Evolutionary conservation across 352 stramenopile species (phyloP).

Genomic region (Phytophthora pisi): DNA sequence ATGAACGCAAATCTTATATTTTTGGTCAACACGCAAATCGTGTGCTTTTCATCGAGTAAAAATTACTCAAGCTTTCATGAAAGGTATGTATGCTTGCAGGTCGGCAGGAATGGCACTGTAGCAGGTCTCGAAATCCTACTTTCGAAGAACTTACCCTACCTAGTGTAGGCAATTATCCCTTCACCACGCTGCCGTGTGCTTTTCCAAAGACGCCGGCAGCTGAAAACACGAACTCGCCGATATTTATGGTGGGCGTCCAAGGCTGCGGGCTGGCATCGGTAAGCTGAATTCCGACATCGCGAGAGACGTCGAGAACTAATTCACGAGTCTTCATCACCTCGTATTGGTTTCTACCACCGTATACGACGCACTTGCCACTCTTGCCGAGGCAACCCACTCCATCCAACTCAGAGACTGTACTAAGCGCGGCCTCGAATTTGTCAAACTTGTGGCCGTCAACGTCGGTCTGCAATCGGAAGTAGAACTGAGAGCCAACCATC

Average conservation of each 20-base stretch:
- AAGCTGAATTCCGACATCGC: constrained; percentile 2
- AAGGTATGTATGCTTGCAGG: no score
- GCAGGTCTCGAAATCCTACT: no score
- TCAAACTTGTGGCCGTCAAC: not conserved
- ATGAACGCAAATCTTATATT: not conserved
- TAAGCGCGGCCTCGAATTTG: not conserved
- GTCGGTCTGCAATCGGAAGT: not conserved
- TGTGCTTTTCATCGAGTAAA: no score
- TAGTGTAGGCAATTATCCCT: no score
- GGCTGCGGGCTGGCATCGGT: constrained; percentile 5
- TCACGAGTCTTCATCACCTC: constrained; percentile 7
- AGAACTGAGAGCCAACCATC: constrained; percentile 7
- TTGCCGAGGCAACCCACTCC: constrained; percentile 11
- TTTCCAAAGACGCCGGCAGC: constrained; percentile 6
- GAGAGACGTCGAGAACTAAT: constrained; percentile 3
- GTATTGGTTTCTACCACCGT: constrained; percentile 10
- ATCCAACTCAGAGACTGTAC: not conserved
- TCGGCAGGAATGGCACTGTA: no score
- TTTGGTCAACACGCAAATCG: no score
- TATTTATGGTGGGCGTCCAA: not conserved
- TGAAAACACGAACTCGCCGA: constrained; percentile 19
- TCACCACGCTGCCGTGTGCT: constrained; percentile 4
- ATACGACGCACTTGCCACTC: not conserved
- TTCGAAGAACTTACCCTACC: no score
- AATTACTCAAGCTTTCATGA: no score